Base-by-base conservation (phyloP, 495 filamentous ascomycete genomes). In the Amphirosellinia nigrospora region DNA sequence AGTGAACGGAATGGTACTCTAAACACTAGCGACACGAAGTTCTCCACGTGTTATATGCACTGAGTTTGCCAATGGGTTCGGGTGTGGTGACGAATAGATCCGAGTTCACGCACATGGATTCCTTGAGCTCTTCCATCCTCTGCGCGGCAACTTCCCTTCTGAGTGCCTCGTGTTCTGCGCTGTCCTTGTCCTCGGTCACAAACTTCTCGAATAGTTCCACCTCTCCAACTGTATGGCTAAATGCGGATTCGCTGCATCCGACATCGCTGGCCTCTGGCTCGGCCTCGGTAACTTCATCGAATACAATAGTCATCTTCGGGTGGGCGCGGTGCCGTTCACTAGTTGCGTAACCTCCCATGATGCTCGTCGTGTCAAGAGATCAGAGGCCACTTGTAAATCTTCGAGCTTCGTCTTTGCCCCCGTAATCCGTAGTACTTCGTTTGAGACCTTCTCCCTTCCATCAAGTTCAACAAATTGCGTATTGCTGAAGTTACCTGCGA, bases 281-380 rank as follows among this genome's bases (percentile, higher is more conserved):
- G 19, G 67, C 71, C 68, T 73, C 71, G 26, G 52, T 65, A 34
- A 73, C 71, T 7, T 36, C 63, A 39, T 73, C 71, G 32, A 73
- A 6, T 28, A 73, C 71, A 16, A 73, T 65, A 19, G 71, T 73
- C 64, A 73, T 71, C 13, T 59, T 68, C 41, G 68, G 34, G 48
- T 26, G 16, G 71, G 68, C 2, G 38, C 30, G 23, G 32, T 62
- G 21, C 46, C 41, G 26, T 60, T 52, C 6, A 13, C 45, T 8
- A 73, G 64, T n/a, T 55, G 38, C 10, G 36, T 55, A 11, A 73
- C 60, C 59, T 71, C 34, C 71, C 71, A 73, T 19, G 46, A 50
- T 4, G 26, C 15, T 1, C 71, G 68, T 38, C 43, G 39, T 6
- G 71, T 73, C 26, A 26, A 60, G 21, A 73, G 64, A 41, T 73